A percentile compares a stretch with the other conserved stretches of the same genome.
These are phyloP conservation scores for Paecilomyces variotii DNA, from an alignment of 2,329 filamentous ascomycete genomes.

Conservation along the genomic window DNA sequence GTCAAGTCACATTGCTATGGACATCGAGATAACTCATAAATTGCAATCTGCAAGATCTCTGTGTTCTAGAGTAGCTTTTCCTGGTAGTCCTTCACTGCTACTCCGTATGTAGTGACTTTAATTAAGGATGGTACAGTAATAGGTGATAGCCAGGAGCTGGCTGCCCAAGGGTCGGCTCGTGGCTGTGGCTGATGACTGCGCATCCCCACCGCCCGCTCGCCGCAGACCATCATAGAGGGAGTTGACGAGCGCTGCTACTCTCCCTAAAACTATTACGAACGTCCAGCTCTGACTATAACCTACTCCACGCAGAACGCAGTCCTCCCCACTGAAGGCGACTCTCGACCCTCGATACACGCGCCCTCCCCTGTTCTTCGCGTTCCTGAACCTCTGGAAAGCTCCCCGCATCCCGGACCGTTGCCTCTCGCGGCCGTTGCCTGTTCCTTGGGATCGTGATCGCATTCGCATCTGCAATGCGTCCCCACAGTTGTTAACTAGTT, in stretches of 20 bases:
- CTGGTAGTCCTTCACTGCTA: background rate
- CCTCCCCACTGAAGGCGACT: background rate
- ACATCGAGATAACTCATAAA: background rate
- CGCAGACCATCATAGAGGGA: background rate
- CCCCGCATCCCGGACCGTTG: background rate
- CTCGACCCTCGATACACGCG: background rate
- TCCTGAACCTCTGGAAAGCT: background rate
- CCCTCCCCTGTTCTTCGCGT: background rate
- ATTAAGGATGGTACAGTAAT: too few species aligned
- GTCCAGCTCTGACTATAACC: background rate
- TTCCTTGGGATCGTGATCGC: background rate
- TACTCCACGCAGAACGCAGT: background rate
- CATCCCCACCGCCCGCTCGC: background rate
- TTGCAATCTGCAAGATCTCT: background rate
- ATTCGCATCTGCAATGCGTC: background rate
- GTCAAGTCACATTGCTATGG: background rate
- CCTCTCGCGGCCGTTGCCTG: background rate
- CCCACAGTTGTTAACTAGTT: background rate
- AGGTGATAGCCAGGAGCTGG: background rate
- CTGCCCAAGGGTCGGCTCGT: background rate
- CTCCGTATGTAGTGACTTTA: too few species aligned
- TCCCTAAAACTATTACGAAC: background rate
- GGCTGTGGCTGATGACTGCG: background rate
- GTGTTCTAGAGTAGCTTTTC: background rate
- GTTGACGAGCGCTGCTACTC: background rate